Base-by-base conservation (phyloP, 306 rosid genomes). In the Cucurbita pepo region DNA sequence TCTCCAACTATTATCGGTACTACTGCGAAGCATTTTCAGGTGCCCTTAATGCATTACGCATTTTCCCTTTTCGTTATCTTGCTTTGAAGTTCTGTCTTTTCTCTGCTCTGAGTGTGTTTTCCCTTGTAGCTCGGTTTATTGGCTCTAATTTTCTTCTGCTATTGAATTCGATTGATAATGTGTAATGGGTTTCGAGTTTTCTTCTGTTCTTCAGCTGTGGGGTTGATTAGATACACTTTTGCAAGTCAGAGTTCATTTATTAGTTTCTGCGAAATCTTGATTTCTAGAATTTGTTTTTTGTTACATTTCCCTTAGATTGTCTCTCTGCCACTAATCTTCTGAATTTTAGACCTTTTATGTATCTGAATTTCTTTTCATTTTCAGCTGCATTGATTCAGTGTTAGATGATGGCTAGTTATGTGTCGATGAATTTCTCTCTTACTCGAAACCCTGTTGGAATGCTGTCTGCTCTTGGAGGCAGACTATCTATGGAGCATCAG, bases 371-470 rank as follows among this genome's bases (percentile, higher is more conserved):
- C 48, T 13, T 69, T 73, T 56, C 25, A 38, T 66, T 75, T 55
- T 10, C 76, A 55, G 65, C 62, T 56, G 77, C 58, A 69, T 73
- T 53, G 16, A 63, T 40, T 41, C 70, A 41, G 8, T 19, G 22
- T 48, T 65, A n/a, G 8, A 69, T 50, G 56, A 93, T 93, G 98
- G 85, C 87, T 14, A 81, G 89, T 37, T 87, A 81, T 80, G 65
- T 82, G 53, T 75, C 90, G 7, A 81, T 86, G 51, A 74, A 79
- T 78, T 81, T 82, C 76, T 79, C 86, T 48, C 84, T 86, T 79
- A 74, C 88, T 60, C 78, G 87, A 69, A 90, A 86, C 80, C 89
- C 89, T n/a, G 85, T 79, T 2, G 86, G 89, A 44, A 81, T 90
- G n/a, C 37, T 86, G 4, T 81, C 90, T 47, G 85, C 78, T 71